Percentiles rank a stretch among this genome's conserved stretches.
These are phyloP conservation scores for Vigna mungo DNA, from an alignment of 306 rosid genomes.

Conservation along the genomic window DNA sequence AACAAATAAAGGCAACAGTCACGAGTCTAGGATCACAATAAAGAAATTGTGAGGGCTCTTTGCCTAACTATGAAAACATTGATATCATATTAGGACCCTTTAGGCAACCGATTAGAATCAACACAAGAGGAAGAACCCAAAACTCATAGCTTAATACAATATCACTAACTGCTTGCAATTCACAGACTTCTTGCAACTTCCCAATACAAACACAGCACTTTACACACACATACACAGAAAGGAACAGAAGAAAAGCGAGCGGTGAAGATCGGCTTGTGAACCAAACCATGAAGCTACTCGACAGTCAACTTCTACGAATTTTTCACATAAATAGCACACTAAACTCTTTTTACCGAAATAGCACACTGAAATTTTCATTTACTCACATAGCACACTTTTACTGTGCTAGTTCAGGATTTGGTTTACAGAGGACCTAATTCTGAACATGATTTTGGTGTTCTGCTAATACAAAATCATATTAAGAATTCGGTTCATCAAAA, in stretches of 20 bases:
- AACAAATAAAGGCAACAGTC: neutral
- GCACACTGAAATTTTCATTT: no score
- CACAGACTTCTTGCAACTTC: conserved; percentile 27
- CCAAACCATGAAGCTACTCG: conserved; percentile 8
- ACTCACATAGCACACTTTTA: no score
- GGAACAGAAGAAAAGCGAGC: neutral
- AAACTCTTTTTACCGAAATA: no score
- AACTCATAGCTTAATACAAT: conserved; percentile 31
- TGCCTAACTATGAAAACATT: neutral
- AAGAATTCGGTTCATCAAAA: no score
- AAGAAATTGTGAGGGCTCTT: neutral
- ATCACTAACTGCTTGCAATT: conserved; percentile 38
- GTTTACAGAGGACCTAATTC: no score
- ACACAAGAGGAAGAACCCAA: neutral
- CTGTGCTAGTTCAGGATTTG: no score
- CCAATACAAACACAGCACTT: neutral
- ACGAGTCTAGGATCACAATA: neutral
- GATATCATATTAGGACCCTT: neutral
- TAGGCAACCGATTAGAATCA: neutral
- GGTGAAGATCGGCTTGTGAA: neutral
- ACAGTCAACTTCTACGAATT: neutral
- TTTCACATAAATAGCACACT: no score
- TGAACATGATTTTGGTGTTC: no score
- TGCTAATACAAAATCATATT: no score
- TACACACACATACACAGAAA: neutral